Base-by-base conservation (phyloP, 768 basidiomycete species). In the Lentinula raphanica region DNA sequence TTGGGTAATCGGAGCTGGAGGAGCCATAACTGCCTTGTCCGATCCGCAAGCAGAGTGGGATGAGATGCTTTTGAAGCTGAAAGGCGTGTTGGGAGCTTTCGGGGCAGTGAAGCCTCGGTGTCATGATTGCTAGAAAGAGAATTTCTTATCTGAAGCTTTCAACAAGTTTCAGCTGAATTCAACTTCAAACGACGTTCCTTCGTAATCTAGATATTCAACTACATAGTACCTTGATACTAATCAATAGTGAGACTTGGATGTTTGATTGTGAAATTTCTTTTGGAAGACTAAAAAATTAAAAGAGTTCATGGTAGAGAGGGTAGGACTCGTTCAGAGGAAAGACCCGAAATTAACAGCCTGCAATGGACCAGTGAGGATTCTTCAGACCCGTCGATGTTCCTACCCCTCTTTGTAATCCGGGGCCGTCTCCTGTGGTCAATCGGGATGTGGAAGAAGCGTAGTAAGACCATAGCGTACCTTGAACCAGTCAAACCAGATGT, bases 1-100 rank as follows among this genome's bases (percentile, higher is more conserved):
- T 39, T 92, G 90, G 91, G 73, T 76, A 1, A 77, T 96, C 31
- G 95, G 94, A 19, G 93, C 94, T 19, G 95, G 95, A n/a, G 95
- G 95, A 35, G 95, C 94, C 9, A 97, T 98, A 63, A 98, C 95
- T 21, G 94, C 93, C 13, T 78, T 98, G 38, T 95, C 94, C 5
- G 84, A 94, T 59, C 79, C 88, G 4, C 82, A 86, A 45, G 85
- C 79, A 5, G 95, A 98, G 69, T 97, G 94, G 94, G 94, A 96
- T 6, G 95, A 98, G 69, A 96, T 98, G 81, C 65, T 84, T 19
- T 78, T 85, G n/a, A 98, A 98, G 69, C 79, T 95, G 27, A 80
- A 86, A 60, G 90, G 89, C 63, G 88, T 90, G 46, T 72, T 92
- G 50, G 76, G 80, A 44, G 79, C 83, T 23, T 92, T 92, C 62